Percentiles rank a stretch among this genome's conserved stretches.
phyloP scores from a whole-genome alignment of 1,284 basidiomycete species.

The Amylostereum areolatum region DNA sequence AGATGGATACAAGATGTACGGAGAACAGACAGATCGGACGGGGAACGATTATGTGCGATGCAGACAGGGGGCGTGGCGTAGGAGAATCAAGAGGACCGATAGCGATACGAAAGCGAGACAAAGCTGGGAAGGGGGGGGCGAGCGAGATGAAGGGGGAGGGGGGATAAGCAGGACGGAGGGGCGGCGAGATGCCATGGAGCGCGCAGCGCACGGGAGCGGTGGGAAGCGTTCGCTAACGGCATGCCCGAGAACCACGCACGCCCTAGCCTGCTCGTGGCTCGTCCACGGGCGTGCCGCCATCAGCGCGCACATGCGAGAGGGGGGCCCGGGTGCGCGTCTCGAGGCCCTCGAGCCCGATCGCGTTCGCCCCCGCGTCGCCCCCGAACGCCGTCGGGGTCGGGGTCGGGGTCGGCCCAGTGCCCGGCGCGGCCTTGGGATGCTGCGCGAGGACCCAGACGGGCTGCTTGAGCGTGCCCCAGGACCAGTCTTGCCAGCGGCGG shows the following conservation, averaged over 20 bases:
- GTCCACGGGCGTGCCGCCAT: no score
- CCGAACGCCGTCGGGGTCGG: not conserved
- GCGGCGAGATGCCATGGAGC: not conserved
- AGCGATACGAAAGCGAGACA: not conserved
- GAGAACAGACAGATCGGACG: not conserved
- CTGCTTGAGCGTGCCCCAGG: constrained; percentile 14
- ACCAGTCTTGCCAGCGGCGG: constrained; percentile 19
- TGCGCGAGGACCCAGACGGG: constrained; percentile 15
- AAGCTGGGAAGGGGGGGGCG: no score
- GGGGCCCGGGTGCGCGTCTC: no score
- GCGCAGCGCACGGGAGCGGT: no score
- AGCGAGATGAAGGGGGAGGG: no score
- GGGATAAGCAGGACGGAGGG: not conserved
- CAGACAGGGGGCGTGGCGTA: constrained; percentile 2
- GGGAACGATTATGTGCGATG: constrained; percentile 5
- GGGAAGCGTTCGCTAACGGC: no score
- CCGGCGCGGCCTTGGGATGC: not conserved
- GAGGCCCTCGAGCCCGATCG: no score
- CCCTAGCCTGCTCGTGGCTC: no score
- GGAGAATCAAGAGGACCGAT: constrained; percentile 1
- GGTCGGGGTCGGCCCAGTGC: not conserved
- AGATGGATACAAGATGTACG: constrained; percentile 4
- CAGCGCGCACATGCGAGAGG: no score
- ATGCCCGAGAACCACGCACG: no score
- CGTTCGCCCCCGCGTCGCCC: no score